Conservation (phyloP, 1,139 yeast genomes). For the Scheffersomyces illinoinensis region DNA sequence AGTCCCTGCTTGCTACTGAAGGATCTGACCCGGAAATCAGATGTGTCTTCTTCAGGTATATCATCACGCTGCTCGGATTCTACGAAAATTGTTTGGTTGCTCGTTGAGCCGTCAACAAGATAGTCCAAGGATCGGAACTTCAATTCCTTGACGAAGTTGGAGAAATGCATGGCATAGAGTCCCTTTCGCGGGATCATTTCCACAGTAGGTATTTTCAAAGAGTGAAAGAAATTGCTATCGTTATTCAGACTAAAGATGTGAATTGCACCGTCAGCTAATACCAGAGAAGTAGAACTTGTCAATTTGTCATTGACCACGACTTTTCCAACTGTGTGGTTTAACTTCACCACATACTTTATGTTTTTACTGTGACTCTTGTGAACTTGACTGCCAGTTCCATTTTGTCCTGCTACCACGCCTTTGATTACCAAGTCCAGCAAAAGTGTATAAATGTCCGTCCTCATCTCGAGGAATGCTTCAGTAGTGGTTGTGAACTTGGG, state of each 20-base stretch:
- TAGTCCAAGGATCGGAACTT: conserved; percentile 58
- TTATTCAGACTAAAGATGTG: conserved; percentile 48
- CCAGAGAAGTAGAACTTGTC: conserved; percentile 34
- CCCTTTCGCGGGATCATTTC: conserved; percentile 71
- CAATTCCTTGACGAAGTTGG: conserved; percentile 69
- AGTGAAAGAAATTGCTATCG: conserved; percentile 30
- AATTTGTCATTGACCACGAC: conserved; percentile 18
- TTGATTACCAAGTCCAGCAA: conserved; percentile 28
- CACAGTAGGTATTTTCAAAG: conserved; percentile 26
- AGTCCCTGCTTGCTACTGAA: conserved; percentile 40
- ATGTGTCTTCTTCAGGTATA: conserved; percentile 24
- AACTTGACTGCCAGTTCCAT: conserved; percentile 1
- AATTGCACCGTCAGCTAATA: conserved; percentile 60
- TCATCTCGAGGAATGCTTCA: conserved; percentile 34
- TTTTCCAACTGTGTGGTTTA: conserved; percentile 2
- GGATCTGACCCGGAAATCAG: conserved; percentile 11
- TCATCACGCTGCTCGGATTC: conserved; percentile 43
- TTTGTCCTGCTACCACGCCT: conserved; percentile 28
- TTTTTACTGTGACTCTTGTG: conserved; percentile 2
- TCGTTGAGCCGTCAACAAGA: conserved; percentile 54
- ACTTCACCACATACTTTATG: conserved; percentile 8
- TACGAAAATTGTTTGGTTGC: conserved; percentile 62
- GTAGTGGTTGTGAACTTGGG: conserved; percentile 25
- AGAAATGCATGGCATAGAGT: conserved; percentile 67
- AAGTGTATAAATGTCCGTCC: conserved; percentile 27